Percentiles rank a stretch among this genome's conserved stretches.
Evolutionary conservation across 805 yeast genomes (phyloP).

Genomic region (Candida nanaspora): DNA sequence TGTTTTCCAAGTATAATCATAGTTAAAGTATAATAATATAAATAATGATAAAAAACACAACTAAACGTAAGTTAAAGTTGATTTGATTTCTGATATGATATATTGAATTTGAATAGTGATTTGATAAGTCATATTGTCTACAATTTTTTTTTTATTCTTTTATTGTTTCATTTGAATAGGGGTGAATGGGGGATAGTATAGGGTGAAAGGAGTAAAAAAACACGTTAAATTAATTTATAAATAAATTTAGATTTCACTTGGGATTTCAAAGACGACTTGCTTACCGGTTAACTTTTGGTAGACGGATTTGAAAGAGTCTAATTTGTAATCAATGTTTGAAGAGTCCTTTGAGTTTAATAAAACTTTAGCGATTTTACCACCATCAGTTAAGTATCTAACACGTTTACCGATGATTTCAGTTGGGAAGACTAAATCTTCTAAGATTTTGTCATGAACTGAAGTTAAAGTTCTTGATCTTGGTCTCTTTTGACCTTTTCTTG

Average conservation of each 20-base stretch:
- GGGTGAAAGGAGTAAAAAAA: too few species aligned
- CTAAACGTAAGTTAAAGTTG: background rate
- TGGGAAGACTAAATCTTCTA: slow-evolving; percentile 99
- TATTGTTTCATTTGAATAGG: background rate
- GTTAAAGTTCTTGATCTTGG: slow-evolving; percentile 99
- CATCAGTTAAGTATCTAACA: slow-evolving; percentile 98
- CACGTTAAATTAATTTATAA: too few species aligned
- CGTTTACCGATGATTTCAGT: slow-evolving; percentile 99
- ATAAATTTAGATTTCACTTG: slow-evolving; percentile 41
- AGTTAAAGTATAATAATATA: too few species aligned
- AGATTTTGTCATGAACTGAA: slow-evolving; percentile 96
- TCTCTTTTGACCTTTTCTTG: slow-evolving; percentile 95
- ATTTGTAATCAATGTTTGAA: slow-evolving; percentile 94
- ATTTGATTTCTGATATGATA: background rate
- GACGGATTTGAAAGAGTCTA: slow-evolving; percentile 98
- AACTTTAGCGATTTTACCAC: slow-evolving; percentile 96
- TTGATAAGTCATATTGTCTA: too few species aligned
- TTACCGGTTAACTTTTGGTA: slow-evolving; percentile 99
- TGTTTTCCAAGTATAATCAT: too few species aligned
- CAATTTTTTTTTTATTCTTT: background rate
- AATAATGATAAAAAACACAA: too few species aligned
- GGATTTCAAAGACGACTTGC: slow-evolving; percentile 97
- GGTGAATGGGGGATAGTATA: too few species aligned
- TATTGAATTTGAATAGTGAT: too few species aligned
- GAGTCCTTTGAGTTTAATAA: slow-evolving; percentile 97